Conservation (phyloP, 768 basidiomycete species). For the Cystofilobasidium ferigula region DNA sequence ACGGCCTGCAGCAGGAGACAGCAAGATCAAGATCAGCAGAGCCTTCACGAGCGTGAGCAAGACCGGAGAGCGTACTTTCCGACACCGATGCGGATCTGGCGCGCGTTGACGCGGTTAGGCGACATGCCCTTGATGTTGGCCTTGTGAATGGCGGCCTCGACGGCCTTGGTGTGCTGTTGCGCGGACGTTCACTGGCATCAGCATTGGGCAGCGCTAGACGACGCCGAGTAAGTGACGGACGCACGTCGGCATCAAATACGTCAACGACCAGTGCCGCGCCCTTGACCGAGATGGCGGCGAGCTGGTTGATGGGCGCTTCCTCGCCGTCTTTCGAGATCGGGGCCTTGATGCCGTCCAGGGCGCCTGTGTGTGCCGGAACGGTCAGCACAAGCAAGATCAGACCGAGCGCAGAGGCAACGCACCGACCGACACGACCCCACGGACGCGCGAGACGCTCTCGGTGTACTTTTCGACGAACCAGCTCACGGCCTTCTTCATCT, state of each 20-base stretch:
- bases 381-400: not conserved
- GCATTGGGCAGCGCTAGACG: not conserved
- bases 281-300: conserved; percentile 36
- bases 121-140: conserved; percentile 38
- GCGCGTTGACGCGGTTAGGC: conserved; percentile 33
- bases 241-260: conserved; percentile 36
- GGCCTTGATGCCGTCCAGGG: conserved; percentile 36
- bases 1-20: not conserved
- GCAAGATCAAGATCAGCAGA: not conserved
- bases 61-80: conserved; percentile 29
- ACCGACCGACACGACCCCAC: conserved; percentile 17
- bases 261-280: conserved; percentile 34
- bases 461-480: conserved; percentile 16
- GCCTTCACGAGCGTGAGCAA: not conserved
- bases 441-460: conserved; percentile 9
- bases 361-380: conserved; percentile 33
- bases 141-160: conserved; percentile 36
- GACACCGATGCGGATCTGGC: conserved; percentile 35
- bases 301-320: conserved; percentile 30
- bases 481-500: conserved; percentile 12
- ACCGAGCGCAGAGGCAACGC: not conserved
- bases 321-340: conserved; percentile 26
- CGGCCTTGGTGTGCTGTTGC: conserved; percentile 33
- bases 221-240: not conserved
- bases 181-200: not conserved